phyloP scores from a whole-genome alignment of 768 basidiomycete genomes.

The Arthromyces matolae region DNA sequence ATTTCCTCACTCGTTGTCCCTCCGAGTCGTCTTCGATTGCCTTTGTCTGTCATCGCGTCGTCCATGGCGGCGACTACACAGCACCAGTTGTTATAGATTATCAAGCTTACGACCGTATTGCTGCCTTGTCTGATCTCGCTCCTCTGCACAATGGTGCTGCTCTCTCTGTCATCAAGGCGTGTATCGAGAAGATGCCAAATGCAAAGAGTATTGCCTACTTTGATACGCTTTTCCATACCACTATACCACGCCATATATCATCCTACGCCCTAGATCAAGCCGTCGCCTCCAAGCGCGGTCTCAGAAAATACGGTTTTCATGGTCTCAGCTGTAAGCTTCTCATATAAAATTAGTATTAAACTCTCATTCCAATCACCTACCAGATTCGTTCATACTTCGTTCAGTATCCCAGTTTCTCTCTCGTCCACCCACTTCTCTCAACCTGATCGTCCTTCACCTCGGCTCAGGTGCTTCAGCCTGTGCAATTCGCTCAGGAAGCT shows the following conservation, averaged over 20 bases:
- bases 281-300: slow-evolving; percentile 57
- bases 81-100: slow-evolving; percentile 66
- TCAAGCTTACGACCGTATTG: slow-evolving; percentile 68
- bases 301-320: slow-evolving; percentile 92
- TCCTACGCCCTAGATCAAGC: slow-evolving; percentile 73
- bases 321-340: slow-evolving; percentile 63
- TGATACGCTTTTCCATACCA: slow-evolving; percentile 81
- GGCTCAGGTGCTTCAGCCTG: slow-evolving; percentile 90
- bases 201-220: slow-evolving; percentile 81
- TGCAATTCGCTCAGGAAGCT: slow-evolving; percentile 66
- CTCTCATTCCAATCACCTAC: not conserved
- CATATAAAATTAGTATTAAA: no score
- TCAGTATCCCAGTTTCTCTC: slow-evolving; percentile 55
- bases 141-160: slow-evolving; percentile 71
- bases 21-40: slow-evolving; percentile 44
- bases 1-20: slow-evolving; percentile 54
- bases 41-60: slow-evolving; percentile 73
- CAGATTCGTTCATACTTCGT: slow-evolving; percentile 68
- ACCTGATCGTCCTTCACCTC: slow-evolving; percentile 81
- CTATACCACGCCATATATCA: slow-evolving; percentile 72
- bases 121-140: slow-evolving; percentile 73
- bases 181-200: slow-evolving; percentile 57
- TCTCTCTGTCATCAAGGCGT: slow-evolving; percentile 56
- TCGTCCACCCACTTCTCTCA: slow-evolving; percentile 51
- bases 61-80: slow-evolving; percentile 82